A percentile compares a stretch with the other conserved stretches of the same genome.
phyloP scores from a whole-genome alignment of 495 filamentous ascomycete genomes.

The Evernia prunastri region DNA sequence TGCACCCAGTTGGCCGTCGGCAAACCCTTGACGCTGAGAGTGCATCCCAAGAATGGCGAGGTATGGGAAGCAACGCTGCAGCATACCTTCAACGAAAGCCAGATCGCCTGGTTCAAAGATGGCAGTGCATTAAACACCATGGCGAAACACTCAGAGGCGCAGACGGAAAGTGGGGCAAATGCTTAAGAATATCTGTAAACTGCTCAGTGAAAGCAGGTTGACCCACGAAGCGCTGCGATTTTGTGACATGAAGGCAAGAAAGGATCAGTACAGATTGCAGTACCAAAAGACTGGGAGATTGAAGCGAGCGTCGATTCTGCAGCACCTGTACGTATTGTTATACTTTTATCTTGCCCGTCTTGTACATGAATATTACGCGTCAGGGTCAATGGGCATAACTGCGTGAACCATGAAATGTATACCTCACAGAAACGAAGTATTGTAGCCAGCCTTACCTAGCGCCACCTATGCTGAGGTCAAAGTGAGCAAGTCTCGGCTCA shows the following conservation, averaged over 20 bases:
- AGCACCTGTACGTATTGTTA: constrained; percentile 12
- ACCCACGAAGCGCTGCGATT: background rate
- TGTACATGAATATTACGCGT: constrained; percentile 7
- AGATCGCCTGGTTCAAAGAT: constrained; percentile 98
- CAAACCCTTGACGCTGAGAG: constrained; percentile 84
- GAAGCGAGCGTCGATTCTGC: constrained; percentile 3
- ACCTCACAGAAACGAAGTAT: background rate
- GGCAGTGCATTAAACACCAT: constrained; percentile 96
- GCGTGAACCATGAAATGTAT: background rate
- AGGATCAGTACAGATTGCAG: background rate
- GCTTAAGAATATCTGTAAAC: constrained; percentile 6
- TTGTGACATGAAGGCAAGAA: background rate
- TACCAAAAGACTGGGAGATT: background rate
- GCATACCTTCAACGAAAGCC: constrained; percentile 95
- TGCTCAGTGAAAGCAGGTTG: background rate
- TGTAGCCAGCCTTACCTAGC: background rate
- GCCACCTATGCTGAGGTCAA: background rate
- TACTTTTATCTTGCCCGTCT: constrained; percentile 7
- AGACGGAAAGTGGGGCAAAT: constrained; percentile 19
- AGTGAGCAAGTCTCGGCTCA: background rate
- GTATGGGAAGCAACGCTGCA: constrained; percentile 73
- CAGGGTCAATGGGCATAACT: background rate
- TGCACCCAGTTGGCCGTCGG: constrained; percentile 89
- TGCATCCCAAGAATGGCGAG: constrained; percentile 73
- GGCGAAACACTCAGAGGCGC: constrained; percentile 57